Evolutionary conservation across 805 yeast genomes (phyloP).

Genomic region (Ogataea trehalophila): DNA sequence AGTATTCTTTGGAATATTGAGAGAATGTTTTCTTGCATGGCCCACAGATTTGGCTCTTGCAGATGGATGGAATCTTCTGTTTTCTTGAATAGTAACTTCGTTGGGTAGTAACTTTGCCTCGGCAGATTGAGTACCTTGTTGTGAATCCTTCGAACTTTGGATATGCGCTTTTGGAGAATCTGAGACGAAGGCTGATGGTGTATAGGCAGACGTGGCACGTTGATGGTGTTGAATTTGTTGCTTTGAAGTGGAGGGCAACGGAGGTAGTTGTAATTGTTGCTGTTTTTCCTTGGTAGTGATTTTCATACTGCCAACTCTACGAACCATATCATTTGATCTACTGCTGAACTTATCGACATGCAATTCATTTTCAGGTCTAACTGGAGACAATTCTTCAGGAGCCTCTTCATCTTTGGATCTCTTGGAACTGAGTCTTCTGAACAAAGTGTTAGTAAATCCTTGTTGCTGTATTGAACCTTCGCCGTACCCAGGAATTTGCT

Average conservation of each 20-base stretch:
- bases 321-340: conserved; percentile 32
- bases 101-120: conserved; percentile 6
- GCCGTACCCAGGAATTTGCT: conserved; percentile 15
- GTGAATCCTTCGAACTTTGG: conserved; percentile 4
- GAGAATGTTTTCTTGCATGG: conserved; percentile 65
- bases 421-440: conserved; percentile 32
- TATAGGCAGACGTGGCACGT: conserved; percentile 36
- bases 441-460: conserved; percentile 23
- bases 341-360: conserved; percentile 12
- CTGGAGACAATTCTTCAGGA: conserved; percentile 18
- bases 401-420: conserved; percentile 13
- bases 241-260: conserved; percentile 25
- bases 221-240: conserved; percentile 29
- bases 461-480: conserved; percentile 13
- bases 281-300: conserved; percentile 53
- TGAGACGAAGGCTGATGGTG: conserved; percentile 24
- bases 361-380: conserved; percentile 7
- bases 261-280: conserved; percentile 26
- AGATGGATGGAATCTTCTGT: conserved; percentile 57
- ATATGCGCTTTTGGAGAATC: conserved; percentile 26
- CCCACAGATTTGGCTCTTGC: conserved; percentile 87
- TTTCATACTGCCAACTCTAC: conserved; percentile 58
- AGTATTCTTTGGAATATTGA: conserved; percentile 28
- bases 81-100: conserved; percentile 29
- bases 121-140: neutral